Percentiles rank a stretch among this genome's conserved stretches.
These are phyloP conservation scores for Closterium sp. DNA, from an alignment of 139 green algal genomes.

Conservation along the genomic window DNA sequence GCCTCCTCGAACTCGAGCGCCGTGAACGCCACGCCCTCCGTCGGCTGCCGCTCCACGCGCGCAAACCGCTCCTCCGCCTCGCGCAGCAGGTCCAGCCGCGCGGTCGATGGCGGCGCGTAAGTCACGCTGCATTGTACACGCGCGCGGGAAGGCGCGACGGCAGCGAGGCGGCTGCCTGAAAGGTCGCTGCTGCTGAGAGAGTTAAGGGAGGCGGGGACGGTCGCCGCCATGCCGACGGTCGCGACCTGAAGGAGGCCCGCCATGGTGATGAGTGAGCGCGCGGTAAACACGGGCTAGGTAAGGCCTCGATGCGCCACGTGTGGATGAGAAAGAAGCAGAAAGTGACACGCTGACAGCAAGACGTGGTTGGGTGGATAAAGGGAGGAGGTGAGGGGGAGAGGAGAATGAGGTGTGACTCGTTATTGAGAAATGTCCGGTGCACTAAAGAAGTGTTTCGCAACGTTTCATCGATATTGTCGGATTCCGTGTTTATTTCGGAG, in stretches of 20 bases:
- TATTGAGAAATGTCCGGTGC: not conserved
- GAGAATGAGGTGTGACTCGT: not conserved
- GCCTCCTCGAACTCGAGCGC: constrained; percentile 29
- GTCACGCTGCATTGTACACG: not conserved
- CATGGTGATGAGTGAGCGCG: not conserved
- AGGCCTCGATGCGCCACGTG: not conserved
- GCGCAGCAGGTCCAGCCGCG: not conserved
- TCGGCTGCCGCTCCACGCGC: not conserved
- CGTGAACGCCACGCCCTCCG: constrained; percentile 19
- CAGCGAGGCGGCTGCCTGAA: not conserved
- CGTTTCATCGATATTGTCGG: too few relatives aligned
- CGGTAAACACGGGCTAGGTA: not conserved
- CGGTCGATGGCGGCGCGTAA: not conserved
- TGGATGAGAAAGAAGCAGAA: not conserved
- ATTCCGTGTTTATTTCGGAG: too few relatives aligned
- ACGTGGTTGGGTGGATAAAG: not conserved
- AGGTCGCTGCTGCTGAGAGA: not conserved
- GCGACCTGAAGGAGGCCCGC: not conserved
- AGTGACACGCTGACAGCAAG: not conserved
- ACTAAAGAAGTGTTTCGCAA: not conserved
- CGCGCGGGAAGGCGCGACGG: not conserved
- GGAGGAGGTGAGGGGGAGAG: not conserved
- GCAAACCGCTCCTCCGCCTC: constrained; percentile 9
- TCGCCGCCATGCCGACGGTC: not conserved
- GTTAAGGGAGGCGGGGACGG: not conserved